Base-by-base conservation (phyloP, 2,329 filamentous ascomycete species). In the Pseudogymnoascus sp. region DNA sequence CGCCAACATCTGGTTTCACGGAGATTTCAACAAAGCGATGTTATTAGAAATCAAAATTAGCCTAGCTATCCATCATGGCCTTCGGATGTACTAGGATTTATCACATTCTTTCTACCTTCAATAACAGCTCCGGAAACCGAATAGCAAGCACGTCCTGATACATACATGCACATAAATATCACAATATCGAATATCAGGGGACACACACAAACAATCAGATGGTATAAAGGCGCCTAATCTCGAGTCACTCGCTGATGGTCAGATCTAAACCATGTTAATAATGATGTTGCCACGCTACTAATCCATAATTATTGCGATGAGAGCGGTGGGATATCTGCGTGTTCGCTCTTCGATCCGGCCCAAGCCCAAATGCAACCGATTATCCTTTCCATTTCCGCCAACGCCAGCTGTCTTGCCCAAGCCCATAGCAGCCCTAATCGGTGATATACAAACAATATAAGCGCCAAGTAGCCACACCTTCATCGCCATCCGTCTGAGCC, bases 361-460 rank as follows among this genome's bases (percentile, higher is more conserved):
- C 29, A 56, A 56, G 5, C n/a, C n/a, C 50, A 56, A 26, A 56
- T 56, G 50, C 50, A 56, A 56, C 29, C 50, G 29, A 56, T 56
- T 33, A 56, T 33, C 17, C n/a, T 19, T 56, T 56, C 50, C 50
- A 56, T 33, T 56, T 33, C 50, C 50, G 29, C 50, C 50, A 56
- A 56, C 50, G 50, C 50, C 50, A 56, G 50, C 29, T 56, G 50
- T 56, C 50, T 56, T 56, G 50, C 50, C 50, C 29, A 56, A 56
- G 29, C 50, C 50, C 29, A 56, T 56, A 56, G 46, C 46, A 53
- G 50, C 50, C 50, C 26, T 56, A 56, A 56, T 56, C 50, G 50
- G 50, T 56, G 50, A 56, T 56, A 56, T 56, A 56, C 50, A 56
- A 56, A 56, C 29, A 56, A 56, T 56, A 56, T 56, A 56, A 56